Evolutionary conservation across 495 filamentous ascomycete species (phyloP).

Genomic region (Astrothelium macrocarpum): DNA sequence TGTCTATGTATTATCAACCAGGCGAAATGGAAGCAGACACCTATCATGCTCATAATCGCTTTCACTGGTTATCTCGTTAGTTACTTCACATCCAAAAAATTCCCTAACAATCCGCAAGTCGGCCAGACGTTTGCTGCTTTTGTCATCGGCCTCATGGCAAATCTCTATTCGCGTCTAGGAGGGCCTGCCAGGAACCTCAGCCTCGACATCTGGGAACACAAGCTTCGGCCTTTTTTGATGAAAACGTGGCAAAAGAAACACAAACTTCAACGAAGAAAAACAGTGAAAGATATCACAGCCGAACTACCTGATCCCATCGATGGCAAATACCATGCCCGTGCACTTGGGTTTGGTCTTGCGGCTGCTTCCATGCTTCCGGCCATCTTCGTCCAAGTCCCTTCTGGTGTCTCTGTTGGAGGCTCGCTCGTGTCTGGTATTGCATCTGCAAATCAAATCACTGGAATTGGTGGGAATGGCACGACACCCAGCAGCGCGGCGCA

Average conservation of each 20-base stretch:
- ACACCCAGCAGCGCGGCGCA: conserved; percentile 25
- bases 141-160: conserved; percentile 75
- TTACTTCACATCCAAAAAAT: conserved; percentile 63
- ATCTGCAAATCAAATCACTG: conserved; percentile 69
- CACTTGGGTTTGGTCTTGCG: conserved; percentile 64
- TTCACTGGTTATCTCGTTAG: conserved; percentile 82
- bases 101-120: conserved; percentile 69
- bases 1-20: conserved; percentile 82
- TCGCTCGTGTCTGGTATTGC: conserved; percentile 74
- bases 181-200: conserved; percentile 25
- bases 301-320: neutral
- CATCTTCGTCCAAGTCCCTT: conserved; percentile 91
- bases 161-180: conserved; percentile 74
- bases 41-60: conserved; percentile 75
- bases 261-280: neutral
- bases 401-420: conserved; percentile 75
- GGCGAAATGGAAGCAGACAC: conserved; percentile 80
- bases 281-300: neutral
- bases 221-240: conserved; percentile 15
- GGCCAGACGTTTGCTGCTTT: conserved; percentile 79
- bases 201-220: conserved; percentile 30
- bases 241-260: neutral
- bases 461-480: conserved; percentile 32
- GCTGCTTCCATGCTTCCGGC: conserved; percentile 84
- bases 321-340: conserved; percentile 17